These are phyloP conservation scores for Cutaneotrichosporon cavernicola DNA, from an alignment of 1,284 basidiomycete species.

Conservation along the genomic window DNA sequence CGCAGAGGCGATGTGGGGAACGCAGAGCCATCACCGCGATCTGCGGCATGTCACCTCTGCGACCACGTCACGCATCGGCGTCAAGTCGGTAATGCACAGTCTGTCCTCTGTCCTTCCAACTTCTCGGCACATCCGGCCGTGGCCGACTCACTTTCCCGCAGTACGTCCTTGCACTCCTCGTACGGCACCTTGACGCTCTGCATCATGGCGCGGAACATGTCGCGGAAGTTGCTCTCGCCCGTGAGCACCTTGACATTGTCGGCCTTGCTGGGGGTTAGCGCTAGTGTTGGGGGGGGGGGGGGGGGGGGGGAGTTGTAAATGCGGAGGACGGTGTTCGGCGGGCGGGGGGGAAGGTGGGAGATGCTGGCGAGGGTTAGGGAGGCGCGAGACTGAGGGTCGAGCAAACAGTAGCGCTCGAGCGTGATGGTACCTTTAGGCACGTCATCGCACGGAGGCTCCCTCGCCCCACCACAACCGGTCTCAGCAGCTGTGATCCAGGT, in stretches of 20 bases:
- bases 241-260: slow-evolving; percentile 70
- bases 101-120: not conserved
- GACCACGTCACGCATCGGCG: not conserved
- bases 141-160: slow-evolving; percentile 60
- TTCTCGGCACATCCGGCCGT: slow-evolving; percentile 1
- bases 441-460: not conserved
- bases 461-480: no score
- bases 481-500: not conserved
- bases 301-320: not conserved
- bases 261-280: slow-evolving; percentile 54
- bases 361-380: no score
- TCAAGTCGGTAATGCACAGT: not conserved
- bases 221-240: slow-evolving; percentile 69
- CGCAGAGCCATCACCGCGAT: not conserved
- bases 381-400: no score
- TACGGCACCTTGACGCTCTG: slow-evolving; percentile 69
- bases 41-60: not conserved
- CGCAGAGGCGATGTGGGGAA: not conserved
- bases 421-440: no score
- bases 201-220: slow-evolving; percentile 76
- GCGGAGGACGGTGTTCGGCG: no score
- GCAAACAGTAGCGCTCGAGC: not conserved
- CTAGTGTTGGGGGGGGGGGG: not conserved
- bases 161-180: slow-evolving; percentile 71
- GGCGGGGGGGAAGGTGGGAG: no score